These are phyloP conservation scores for Gossypium davidsonii DNA, from an alignment of 441 rosid species.

Conservation along the genomic window DNA sequence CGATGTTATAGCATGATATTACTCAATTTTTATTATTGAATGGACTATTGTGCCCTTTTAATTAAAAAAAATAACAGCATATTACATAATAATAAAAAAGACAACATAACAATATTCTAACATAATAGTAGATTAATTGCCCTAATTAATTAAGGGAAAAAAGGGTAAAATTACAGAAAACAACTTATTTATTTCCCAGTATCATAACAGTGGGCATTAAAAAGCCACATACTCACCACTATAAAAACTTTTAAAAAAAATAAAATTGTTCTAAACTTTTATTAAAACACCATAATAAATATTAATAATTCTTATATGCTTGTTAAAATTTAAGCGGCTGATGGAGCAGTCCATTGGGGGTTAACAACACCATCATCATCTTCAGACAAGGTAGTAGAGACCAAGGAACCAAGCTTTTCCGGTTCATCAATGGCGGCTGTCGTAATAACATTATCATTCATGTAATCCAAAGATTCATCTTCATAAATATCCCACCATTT, in stretches of 20 bases:
- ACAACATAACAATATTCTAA: too few relatives aligned
- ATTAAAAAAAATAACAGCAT: too few relatives aligned
- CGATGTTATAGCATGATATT: too few relatives aligned
- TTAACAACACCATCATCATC: conserved; percentile 20
- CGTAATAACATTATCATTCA: neutral
- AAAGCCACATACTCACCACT: neutral
- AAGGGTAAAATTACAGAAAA: neutral
- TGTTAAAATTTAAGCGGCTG: conserved; percentile 29
- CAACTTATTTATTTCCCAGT: neutral
- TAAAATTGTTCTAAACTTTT: too few relatives aligned
- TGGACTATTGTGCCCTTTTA: too few relatives aligned
- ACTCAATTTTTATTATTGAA: too few relatives aligned
- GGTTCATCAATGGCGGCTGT: neutral
- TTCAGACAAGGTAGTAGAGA: conserved; percentile 12
- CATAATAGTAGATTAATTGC: neutral
- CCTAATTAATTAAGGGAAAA: neutral
- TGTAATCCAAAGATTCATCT: conserved; percentile 50
- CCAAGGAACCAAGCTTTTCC: conserved; percentile 22
- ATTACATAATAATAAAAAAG: too few relatives aligned
- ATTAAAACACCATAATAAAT: too few relatives aligned
- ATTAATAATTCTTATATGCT: neutral
- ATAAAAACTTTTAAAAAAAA: neutral
- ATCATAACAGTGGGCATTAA: neutral
- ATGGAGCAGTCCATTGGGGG: conserved; percentile 26
- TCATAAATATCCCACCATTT: conserved; percentile 77